Evolutionary conservation across 106 monocot genomes (phyloP).

Genomic region (Allium fistulosum): DNA sequence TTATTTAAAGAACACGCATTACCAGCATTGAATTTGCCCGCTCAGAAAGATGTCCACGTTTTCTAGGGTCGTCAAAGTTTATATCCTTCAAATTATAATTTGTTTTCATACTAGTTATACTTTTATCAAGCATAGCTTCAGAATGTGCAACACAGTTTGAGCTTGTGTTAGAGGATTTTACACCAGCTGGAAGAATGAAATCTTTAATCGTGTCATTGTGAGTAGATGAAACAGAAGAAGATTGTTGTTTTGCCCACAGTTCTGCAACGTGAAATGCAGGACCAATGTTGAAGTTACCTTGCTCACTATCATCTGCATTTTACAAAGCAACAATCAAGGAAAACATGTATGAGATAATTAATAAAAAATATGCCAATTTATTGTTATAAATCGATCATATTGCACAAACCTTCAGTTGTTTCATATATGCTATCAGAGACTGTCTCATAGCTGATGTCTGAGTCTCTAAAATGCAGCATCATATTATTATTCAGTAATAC

Average conservation of each 20-base stretch:
- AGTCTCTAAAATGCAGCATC: constrained; percentile 20
- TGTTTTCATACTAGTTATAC: not conserved
- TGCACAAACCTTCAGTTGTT: constrained; percentile 26
- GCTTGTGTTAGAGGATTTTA: constrained; percentile 34
- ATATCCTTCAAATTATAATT: constrained; percentile 30
- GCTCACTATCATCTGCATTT: constrained; percentile 21
- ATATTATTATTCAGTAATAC: constrained; percentile 3
- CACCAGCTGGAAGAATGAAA: constrained; percentile 61
- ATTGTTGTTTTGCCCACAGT: constrained; percentile 53
- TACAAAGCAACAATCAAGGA: not conserved
- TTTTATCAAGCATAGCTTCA: constrained; percentile 4
- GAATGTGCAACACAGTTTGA: constrained; percentile 5
- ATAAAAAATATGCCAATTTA: no score
- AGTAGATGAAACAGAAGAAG: constrained; percentile 18
- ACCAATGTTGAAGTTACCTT: constrained; percentile 27
- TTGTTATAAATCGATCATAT: no score
- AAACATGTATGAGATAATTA: no score
- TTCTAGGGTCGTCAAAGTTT: constrained; percentile 27
- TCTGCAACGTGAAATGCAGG: constrained; percentile 75
- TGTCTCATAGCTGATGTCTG: constrained; percentile 12
- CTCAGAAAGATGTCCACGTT: constrained; percentile 45
- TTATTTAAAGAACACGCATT: not conserved
- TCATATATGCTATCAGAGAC: constrained; percentile 5
- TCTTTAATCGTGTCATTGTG: constrained; percentile 23
- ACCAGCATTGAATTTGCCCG: constrained; percentile 95